Conservation (phyloP, 129 eudicot genomes). For the Flaveria ramosissima region DNA sequence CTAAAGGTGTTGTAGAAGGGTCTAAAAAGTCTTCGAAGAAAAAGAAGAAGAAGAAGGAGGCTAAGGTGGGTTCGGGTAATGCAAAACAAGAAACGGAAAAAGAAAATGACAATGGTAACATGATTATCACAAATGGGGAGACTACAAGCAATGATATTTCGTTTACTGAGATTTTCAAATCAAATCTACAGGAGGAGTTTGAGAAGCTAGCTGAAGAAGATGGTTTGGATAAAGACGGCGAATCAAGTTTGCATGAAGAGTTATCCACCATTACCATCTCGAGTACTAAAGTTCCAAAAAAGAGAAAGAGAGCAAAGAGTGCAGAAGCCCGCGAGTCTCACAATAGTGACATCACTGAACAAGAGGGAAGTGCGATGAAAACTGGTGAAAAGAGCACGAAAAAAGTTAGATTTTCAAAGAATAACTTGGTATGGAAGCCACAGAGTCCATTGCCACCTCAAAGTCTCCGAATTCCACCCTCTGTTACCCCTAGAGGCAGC, state of each 20-base stretch:
- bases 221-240: slow-evolving; percentile 53
- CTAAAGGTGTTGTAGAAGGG: slow-evolving; percentile 30
- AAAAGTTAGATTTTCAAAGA: slow-evolving; percentile 84
- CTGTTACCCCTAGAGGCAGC: slow-evolving; percentile 91
- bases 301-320: slow-evolving; percentile 59
- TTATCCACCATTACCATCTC: slow-evolving; percentile 36
- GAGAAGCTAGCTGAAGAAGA: slow-evolving; percentile 74
- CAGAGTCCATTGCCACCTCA: slow-evolving; percentile 88
- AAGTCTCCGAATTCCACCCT: slow-evolving; percentile 81
- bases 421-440: slow-evolving; percentile 91
- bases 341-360: slow-evolving; percentile 18
- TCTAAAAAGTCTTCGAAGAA: slow-evolving; percentile 39
- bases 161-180: slow-evolving; percentile 55
- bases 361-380: slow-evolving; percentile 40
- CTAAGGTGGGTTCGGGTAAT: slow-evolving; percentile 34
- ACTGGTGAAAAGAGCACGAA: slow-evolving; percentile 69
- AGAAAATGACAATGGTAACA: slow-evolving; percentile 35
- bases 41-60: slow-evolving; percentile 49
- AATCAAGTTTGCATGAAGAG: slow-evolving; percentile 34
- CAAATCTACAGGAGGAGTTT: slow-evolving; percentile 86
- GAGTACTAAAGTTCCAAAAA: slow-evolving; percentile 37
- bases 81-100: slow-evolving; percentile 30
- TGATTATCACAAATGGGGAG: slow-evolving; percentile 28
- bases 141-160: slow-evolving; percentile 26
- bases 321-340: slow-evolving; percentile 23